A percentile compares a stretch with the other conserved stretches of the same genome.
phyloP scores from a whole-genome alignment of 495 filamentous ascomycete species.

The Astrothelium subdiscretum region DNA sequence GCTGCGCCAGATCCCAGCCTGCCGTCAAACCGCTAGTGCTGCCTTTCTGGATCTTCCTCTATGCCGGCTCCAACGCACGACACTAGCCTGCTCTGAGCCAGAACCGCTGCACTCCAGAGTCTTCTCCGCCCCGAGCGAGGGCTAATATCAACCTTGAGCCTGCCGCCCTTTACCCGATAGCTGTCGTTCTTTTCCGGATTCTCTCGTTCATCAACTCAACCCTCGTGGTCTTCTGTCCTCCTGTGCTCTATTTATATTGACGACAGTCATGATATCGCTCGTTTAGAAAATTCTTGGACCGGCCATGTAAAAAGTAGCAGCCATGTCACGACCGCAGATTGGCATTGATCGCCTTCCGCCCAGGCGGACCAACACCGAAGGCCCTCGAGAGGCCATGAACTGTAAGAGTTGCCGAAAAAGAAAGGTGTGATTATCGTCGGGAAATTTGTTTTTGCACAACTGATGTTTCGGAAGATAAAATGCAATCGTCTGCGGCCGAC shows the following conservation, averaged over 20 bases:
- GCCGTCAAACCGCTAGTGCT: neutral
- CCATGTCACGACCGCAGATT: constrained; percentile 65
- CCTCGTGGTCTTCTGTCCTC: neutral
- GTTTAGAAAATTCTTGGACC: neutral
- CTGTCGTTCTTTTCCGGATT: neutral
- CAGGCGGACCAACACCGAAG: constrained; percentile 52
- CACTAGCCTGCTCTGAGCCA: neutral
- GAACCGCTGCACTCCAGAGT: neutral
- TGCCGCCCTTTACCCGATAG: constrained; percentile 1
- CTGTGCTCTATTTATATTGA: neutral
- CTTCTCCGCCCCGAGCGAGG: neutral
- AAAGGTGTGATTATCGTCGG: constrained; percentile 43
- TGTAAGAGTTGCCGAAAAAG: constrained; percentile 86
- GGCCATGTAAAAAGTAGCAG: neutral
- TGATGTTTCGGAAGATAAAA: constrained; percentile 53
- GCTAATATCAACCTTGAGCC: constrained; percentile 2
- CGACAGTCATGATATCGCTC: neutral
- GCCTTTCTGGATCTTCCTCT: neutral
- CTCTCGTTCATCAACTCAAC: neutral
- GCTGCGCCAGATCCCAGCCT: neutral
- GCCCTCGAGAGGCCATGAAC: constrained; percentile 83
- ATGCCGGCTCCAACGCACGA: neutral
- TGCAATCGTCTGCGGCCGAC: constrained; percentile 75
- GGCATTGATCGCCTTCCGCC: constrained; percentile 73
- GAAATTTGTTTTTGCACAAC: neutral